Base-by-base conservation (phyloP, 495 filamentous ascomycete species). In the Neurospora discreta region DNA sequence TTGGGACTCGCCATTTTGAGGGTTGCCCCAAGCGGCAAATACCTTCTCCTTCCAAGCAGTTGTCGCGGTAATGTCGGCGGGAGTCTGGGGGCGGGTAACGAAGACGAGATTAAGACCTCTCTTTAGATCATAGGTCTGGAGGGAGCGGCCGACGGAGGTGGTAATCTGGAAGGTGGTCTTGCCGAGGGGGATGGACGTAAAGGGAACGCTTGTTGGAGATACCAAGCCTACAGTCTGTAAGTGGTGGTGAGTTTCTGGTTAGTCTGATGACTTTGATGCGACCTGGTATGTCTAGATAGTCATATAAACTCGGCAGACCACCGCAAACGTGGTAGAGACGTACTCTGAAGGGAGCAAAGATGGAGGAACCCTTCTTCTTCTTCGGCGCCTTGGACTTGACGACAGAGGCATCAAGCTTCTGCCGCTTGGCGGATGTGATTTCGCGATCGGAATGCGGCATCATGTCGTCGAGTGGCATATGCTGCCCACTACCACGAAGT, bases 131-230 rank as follows among this genome's bases (percentile, higher is more conserved):
- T 98, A 98, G 2, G 95, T 98, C 78, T 98, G 95, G 15, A 99
- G 87, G 58, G 89, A 91, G 73, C 89, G 88, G 74, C 94, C 94
- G 68, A 95, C 92, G 0, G 92, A 97, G 44, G 96, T 98, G 16
- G 95, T 98, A 80, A 99, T 92, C 77, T 99, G 95, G 79, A 95
- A 98, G 20, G 94, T 97, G 7, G 93, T 92, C 80, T 96, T 97
- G 71, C 95, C 95, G 18, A 97, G 83, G 4, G 95, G 92, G 30
- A 95, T 87, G 26, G 90, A 89, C 9, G 94, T 92, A 77, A 98
- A 98, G 7, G 95, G 95, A 3, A 97, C 92, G 41, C 86, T 74
- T 15, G 94, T 97, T 3, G 95, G 92, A 16, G 96, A 97, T 16
- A 98, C 93, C 10, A 98, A 85, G 60, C 95, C 95, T 75, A 99